A percentile compares a stretch with the other conserved stretches of the same genome.
phyloP scores from a whole-genome alignment of 768 basidiomycete species.

The Kwoniella shandongensis region DNA sequence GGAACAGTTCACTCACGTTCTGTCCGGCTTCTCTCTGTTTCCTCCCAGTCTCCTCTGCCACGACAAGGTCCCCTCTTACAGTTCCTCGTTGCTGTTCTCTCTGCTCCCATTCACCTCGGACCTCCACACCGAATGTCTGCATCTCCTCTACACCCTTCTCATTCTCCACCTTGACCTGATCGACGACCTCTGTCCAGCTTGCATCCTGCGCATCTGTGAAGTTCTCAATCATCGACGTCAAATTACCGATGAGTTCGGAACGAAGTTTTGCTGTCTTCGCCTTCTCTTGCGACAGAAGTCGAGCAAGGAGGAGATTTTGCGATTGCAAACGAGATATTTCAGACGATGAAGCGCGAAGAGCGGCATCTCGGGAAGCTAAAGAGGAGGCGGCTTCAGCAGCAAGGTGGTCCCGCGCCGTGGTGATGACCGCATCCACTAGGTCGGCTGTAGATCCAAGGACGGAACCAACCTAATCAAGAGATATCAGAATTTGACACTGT shows the following conservation, averaged over 20 bases:
- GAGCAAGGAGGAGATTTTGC: constrained; percentile 68
- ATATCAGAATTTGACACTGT: neutral
- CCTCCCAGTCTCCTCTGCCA: constrained; percentile 11
- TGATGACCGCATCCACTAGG: constrained; percentile 64
- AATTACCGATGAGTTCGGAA: constrained; percentile 70
- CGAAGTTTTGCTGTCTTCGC: constrained; percentile 66
- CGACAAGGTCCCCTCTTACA: constrained; percentile 56
- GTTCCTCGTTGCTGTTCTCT: constrained; percentile 59
- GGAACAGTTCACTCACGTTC: constrained; percentile 22
- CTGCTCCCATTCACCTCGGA: constrained; percentile 37
- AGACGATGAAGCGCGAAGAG: constrained; percentile 25
- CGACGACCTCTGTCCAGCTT: constrained; percentile 64
- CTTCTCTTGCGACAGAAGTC: constrained; percentile 68
- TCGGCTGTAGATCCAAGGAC: constrained; percentile 63
- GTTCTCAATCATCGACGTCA: constrained; percentile 69
- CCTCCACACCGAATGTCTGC: constrained; percentile 57
- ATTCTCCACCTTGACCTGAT: constrained; percentile 62
- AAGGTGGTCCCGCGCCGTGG: constrained; percentile 63
- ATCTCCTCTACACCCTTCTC: constrained; percentile 61
- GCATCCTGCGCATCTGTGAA: constrained; percentile 70
- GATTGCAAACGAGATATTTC: constrained; percentile 63
- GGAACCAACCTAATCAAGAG: constrained; percentile 35
- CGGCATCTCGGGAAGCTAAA: constrained; percentile 57
- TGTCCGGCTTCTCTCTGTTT: constrained; percentile 27
- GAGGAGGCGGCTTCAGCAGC: constrained; percentile 61